Conservation (phyloP, 306 rosid species). For the Cucurbita maxima region DNA sequence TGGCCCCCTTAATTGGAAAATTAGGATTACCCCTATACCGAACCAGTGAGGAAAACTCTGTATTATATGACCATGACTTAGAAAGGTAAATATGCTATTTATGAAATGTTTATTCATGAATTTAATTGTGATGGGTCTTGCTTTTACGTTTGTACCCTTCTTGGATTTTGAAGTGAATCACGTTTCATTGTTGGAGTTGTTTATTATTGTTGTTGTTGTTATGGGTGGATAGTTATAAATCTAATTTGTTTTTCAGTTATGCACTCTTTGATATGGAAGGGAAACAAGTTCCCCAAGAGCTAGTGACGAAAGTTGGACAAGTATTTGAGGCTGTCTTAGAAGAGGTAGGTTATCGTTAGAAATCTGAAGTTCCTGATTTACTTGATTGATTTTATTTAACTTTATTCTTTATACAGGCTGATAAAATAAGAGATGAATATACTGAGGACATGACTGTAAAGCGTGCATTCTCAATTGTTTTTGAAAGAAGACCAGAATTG, state of each 20-base stretch:
- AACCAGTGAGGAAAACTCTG: constrained; percentile 92
- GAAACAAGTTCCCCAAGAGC: constrained; percentile 77
- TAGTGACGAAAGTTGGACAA: constrained; percentile 65
- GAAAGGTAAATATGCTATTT: constrained; percentile 42
- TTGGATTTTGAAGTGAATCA: background rate
- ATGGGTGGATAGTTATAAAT: background rate
- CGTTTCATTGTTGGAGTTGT: background rate
- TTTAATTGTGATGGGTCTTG: background rate
- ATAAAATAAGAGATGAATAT: constrained; percentile 46
- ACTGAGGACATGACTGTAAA: constrained; percentile 65
- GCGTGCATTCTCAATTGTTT: constrained; percentile 65
- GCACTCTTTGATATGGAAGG: constrained; percentile 97
- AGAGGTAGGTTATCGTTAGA: constrained; percentile 36
- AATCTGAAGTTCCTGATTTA: background rate
- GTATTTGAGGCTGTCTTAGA: constrained; percentile 52
- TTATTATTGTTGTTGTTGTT: background rate
- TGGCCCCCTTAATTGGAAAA: constrained; percentile 86
- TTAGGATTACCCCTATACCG: constrained; percentile 89
- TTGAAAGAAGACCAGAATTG: constrained; percentile 74
- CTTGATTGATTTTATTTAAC: background rate
- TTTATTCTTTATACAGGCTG: constrained; percentile 37
- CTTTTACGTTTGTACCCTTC: background rate
- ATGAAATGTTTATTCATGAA: background rate
- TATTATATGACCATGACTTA: constrained; percentile 90
- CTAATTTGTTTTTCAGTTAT: constrained; percentile 37